Evolutionary conservation across 2,329 filamentous ascomycete genomes (phyloP), one percentile per base, ranked within the genome.

Genomic region (Microascus cirrosus): DNA sequence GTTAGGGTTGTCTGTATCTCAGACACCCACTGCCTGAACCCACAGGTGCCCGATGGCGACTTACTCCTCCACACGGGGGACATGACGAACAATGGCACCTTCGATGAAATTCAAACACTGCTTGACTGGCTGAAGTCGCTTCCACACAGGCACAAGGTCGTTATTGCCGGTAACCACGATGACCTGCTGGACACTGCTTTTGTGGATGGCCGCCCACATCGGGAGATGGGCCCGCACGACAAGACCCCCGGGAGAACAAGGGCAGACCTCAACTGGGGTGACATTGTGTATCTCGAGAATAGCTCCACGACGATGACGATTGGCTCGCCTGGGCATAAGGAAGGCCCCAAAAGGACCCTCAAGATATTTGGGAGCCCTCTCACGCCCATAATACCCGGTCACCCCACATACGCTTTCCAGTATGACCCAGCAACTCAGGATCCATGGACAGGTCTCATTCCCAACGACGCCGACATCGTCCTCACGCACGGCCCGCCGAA

Each of bases 261-360:
- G 22, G 51, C 51, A 13, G 24, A 53, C 7, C 76, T 91, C 15
- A 75, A 90, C 63, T 84, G 89, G 74, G 84, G 80, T 57, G 77
- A 77, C 51, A 73, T 96, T 54, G 77, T 84, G 64, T 96, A 96
- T 69, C 81, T 96, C 2, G 82, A 95, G 70, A 85, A 88, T 63
- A 78, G 80, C 42, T 74, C 81, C 53, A 72, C 87, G 4, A 85
- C 81, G 2, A 75, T 94, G 11, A 75, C 79, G 8, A 85, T 93
- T 65, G 51, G 34, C 12, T 18, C 25, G 2, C 3, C 24, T n/a
- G 24, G 11, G 48, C 13, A 3, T 53, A 56, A 28, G 35, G 13
- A 13, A 15, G 58, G 8, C 28, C 18, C 13, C 54, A 55, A 3
- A 51, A 57, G 39, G 54, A 32, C 24, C 28, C 51, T 53, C 10